phyloP scores from a whole-genome alignment of 2,329 filamentous ascomycete genomes.

The Graphilbum sp. region DNA sequence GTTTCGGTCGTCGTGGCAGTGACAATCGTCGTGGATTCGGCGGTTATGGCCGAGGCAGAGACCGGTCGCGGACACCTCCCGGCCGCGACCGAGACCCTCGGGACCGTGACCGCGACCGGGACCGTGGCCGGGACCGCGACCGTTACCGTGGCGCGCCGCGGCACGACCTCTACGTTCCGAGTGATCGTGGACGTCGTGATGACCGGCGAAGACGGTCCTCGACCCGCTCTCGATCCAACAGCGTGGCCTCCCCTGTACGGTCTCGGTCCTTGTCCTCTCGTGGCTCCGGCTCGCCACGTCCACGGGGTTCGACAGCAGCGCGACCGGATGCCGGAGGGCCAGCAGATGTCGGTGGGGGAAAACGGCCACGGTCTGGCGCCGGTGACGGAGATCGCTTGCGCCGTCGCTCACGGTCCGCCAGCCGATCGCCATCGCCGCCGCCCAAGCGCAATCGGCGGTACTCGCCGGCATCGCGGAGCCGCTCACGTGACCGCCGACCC shows the following conservation, averaged over 20 bases:
- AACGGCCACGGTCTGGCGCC: background rate
- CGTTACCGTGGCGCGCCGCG: slow-evolving; percentile 16
- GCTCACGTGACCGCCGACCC: slow-evolving; percentile 4
- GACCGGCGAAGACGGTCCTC: slow-evolving; percentile 26
- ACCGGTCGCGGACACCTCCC: slow-evolving; percentile 31
- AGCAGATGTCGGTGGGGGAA: too few relatives aligned
- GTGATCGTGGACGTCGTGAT: slow-evolving; percentile 19
- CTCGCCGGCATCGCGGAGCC: slow-evolving; percentile 23
- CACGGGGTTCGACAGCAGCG: too few relatives aligned
- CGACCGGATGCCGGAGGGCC: too few relatives aligned
- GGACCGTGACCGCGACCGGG: slow-evolving; percentile 26
- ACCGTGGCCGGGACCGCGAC: slow-evolving; percentile 26
- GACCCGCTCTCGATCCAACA: slow-evolving; percentile 22
- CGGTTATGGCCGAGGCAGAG: slow-evolving; percentile 26
- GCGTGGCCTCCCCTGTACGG: slow-evolving; percentile 10
- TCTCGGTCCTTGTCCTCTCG: slow-evolving; percentile 2
- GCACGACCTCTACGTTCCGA: slow-evolving; percentile 37
- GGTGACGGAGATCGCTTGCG: slow-evolving; percentile 5
- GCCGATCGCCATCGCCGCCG: slow-evolving; percentile 19
- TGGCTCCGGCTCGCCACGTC: background rate
- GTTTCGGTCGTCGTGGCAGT: slow-evolving; percentile 28
- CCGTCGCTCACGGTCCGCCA: slow-evolving; percentile 21
- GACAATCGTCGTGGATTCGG: slow-evolving; percentile 23
- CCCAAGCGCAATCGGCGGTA: slow-evolving; percentile 33
- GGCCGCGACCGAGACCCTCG: slow-evolving; percentile 23